Conservation (phyloP, 2,329 filamentous ascomycete species). For the Albifimbria verrucaria region DNA sequence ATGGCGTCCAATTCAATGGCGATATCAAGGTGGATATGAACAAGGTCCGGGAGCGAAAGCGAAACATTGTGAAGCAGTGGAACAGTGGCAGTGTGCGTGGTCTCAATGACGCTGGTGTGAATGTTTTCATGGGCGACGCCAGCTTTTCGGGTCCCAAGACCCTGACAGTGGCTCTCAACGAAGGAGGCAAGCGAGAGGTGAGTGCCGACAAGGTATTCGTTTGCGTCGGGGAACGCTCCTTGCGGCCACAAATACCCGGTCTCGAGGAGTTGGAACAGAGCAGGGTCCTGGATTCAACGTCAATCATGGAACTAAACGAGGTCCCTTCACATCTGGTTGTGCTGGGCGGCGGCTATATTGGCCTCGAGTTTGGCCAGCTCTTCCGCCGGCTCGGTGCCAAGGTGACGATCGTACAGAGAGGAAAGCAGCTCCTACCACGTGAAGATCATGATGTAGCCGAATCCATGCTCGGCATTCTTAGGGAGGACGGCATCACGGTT, state of each 20-base stretch:
- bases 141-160: conserved; percentile 38
- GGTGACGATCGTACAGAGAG: conserved; percentile 46
- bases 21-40: conserved; percentile 41
- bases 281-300: conserved; percentile 43
- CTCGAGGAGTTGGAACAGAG: conserved; percentile 30
- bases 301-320: conserved; percentile 41
- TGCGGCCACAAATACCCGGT: conserved; percentile 32
- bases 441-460: conserved; percentile 48
- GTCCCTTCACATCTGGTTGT: conserved; percentile 47
- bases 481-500: conserved; percentile 43
- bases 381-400: conserved; percentile 46
- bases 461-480: conserved; percentile 37
- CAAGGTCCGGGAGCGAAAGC: conserved; percentile 47
- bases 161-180: conserved; percentile 28
- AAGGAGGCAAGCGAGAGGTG: conserved; percentile 28
- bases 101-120: conserved; percentile 35
- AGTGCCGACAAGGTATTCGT: conserved; percentile 41
- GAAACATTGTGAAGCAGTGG: conserved; percentile 49
- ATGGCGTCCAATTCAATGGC: conserved; percentile 36
- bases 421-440: conserved; percentile 36
- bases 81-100: conserved; percentile 43
- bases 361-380: conserved; percentile 51
- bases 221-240: conserved; percentile 42
- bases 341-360: conserved; percentile 51
- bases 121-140: conserved; percentile 42